phyloP scores from a whole-genome alignment of 306 rosid genomes.

The Quercus parvula region DNA sequence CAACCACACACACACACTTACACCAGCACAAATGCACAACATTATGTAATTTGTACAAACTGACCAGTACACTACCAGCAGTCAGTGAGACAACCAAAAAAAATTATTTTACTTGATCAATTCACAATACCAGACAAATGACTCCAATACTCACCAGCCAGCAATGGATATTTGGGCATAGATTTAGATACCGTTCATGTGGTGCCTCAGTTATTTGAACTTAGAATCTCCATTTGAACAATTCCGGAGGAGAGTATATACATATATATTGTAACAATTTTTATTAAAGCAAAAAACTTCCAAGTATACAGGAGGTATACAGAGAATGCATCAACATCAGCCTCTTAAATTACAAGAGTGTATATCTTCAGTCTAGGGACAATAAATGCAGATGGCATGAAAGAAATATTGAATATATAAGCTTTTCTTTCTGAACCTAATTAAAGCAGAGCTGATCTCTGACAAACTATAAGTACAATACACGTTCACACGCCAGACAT shows the following conservation, averaged over 20 bases:
- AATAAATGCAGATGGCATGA: slow-evolving; percentile 1
- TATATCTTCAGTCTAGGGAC: not conserved
- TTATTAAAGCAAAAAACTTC: not conserved
- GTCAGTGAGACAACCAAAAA: not conserved
- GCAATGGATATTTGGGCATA: not conserved
- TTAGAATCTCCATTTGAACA: not conserved
- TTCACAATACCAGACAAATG: not conserved
- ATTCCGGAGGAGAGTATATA: not conserved
- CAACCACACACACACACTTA: not conserved
- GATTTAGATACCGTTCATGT: not conserved
- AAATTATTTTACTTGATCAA: not conserved
- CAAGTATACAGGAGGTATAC: not conserved
- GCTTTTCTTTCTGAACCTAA: slow-evolving; percentile 11
- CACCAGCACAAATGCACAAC: not conserved
- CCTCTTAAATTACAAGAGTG: too few relatives aligned
- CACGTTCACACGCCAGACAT: not conserved
- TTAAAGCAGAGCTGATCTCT: not conserved
- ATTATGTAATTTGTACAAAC: not conserved
- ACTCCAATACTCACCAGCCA: not conserved
- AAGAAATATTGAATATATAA: not conserved
- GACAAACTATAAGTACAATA: slow-evolving; percentile 11
- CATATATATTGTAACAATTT: not conserved
- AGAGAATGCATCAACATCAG: too few relatives aligned
- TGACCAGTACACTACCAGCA: not conserved
- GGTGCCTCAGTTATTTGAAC: not conserved